phyloP scores from a whole-genome alignment of 176 grass and related monocot genomes.

The Alopecurus myosuroides region DNA sequence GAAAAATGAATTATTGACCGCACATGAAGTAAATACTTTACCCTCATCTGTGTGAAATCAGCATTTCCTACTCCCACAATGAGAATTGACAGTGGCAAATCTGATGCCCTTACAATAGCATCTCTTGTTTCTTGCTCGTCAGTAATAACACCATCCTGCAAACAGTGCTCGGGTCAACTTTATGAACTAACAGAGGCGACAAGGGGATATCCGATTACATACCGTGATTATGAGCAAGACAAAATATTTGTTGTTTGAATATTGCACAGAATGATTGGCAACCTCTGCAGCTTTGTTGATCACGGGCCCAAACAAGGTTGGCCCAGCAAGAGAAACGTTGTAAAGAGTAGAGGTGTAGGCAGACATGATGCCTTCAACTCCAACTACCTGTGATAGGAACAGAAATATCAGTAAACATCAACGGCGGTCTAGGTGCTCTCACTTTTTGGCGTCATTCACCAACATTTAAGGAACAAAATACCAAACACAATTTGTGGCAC shows the following conservation, averaged over 20 bases:
- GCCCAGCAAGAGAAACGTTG: slow-evolving; percentile 76
- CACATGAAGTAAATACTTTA: slow-evolving; percentile 18
- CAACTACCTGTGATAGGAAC: slow-evolving; percentile 59
- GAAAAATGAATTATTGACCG: background rate
- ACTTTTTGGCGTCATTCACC: background rate
- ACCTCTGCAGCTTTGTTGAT: slow-evolving; percentile 89
- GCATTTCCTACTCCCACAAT: slow-evolving; percentile 86
- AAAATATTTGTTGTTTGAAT: slow-evolving; percentile 80
- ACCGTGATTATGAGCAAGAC: slow-evolving; percentile 94
- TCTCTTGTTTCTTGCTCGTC: slow-evolving; percentile 86
- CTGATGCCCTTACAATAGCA: slow-evolving; percentile 76
- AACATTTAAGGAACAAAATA: slow-evolving; percentile 5
- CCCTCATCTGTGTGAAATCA: slow-evolving; percentile 96
- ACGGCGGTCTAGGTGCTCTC: background rate
- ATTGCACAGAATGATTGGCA: slow-evolving; percentile 66
- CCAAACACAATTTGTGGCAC: background rate
- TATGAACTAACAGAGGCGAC: background rate
- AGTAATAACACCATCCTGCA: slow-evolving; percentile 87
- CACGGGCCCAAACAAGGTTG: slow-evolving; percentile 84
- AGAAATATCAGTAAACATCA: background rate
- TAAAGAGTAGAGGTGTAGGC: slow-evolving; percentile 64
- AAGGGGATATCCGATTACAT: background rate
- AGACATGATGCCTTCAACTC: slow-evolving; percentile 90
- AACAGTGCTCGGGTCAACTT: background rate
- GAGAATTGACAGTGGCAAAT: slow-evolving; percentile 94